Evolutionary conservation across 768 basidiomycete species (phyloP).

Genomic region (Lentinus brumalis): DNA sequence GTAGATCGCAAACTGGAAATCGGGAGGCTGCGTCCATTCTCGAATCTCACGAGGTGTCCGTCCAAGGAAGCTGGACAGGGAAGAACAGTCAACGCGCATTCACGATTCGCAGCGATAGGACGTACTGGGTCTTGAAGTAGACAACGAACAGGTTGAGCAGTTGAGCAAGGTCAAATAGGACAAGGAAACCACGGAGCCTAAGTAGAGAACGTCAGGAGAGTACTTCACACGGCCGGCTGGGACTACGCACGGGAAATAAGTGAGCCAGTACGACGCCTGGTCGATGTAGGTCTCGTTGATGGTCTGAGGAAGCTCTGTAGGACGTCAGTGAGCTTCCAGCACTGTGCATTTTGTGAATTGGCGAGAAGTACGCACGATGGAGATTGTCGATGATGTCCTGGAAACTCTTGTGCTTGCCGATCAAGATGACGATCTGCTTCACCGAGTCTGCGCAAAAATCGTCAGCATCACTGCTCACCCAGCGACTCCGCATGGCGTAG

Average conservation of each 20-base stretch:
- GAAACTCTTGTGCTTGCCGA: slow-evolving; percentile 50
- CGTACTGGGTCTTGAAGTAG: slow-evolving; percentile 78
- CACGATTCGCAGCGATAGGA: not conserved
- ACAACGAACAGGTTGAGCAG: slow-evolving; percentile 87
- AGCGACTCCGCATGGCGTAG: not conserved
- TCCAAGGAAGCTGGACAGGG: slow-evolving; percentile 62
- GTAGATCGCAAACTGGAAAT: slow-evolving; percentile 86
- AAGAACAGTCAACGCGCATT: slow-evolving; percentile 2
- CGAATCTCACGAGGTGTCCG: slow-evolving; percentile 89
- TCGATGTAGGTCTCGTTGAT: slow-evolving; percentile 91
- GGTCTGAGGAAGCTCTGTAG: slow-evolving; percentile 59
- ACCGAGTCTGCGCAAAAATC: slow-evolving; percentile 29
- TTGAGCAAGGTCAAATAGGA: slow-evolving; percentile 94
- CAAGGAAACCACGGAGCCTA: slow-evolving; percentile 92
- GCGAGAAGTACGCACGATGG: slow-evolving; percentile 35
- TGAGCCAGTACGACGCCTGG: slow-evolving; percentile 91
- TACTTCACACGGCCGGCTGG: not conserved
- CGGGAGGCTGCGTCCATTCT: slow-evolving; percentile 87
- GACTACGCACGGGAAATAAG: slow-evolving; percentile 78
- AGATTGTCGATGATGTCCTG: slow-evolving; percentile 47
- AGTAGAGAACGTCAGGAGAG: slow-evolving; percentile 2
- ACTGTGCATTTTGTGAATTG: not conserved
- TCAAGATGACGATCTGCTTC: slow-evolving; percentile 47
- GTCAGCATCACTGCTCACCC: not conserved
- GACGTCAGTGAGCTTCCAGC: not conserved